Conservation (phyloP, 257 asterid species). For the Fraxinus quadrangulata region DNA sequence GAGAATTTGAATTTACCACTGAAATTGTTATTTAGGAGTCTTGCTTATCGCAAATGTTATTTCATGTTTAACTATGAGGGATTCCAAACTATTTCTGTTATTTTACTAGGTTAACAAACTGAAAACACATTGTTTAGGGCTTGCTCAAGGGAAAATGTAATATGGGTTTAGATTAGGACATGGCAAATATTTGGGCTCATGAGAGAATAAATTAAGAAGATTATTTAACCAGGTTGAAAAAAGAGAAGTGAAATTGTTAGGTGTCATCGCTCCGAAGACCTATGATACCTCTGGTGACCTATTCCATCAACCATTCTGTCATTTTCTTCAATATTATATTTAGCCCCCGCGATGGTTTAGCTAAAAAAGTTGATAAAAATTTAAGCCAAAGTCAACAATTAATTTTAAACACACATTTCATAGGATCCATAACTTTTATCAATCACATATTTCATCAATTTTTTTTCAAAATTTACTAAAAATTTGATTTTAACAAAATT, state of each 20-base stretch:
- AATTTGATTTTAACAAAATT: too few species aligned
- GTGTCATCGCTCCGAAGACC: not conserved
- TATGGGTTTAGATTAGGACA: conserved; percentile 2
- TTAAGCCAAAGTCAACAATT: too few species aligned
- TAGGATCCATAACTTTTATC: too few species aligned
- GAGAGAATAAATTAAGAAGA: not conserved
- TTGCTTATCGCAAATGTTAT: not conserved
- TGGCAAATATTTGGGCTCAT: not conserved
- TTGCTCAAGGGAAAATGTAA: not conserved
- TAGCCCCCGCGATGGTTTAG: too few species aligned
- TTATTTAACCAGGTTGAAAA: not conserved
- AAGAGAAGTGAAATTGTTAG: not conserved
- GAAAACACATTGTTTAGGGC: not conserved
- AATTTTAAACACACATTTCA: too few species aligned
- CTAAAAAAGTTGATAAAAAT: too few species aligned
- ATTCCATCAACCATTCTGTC: not conserved
- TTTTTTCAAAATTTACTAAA: too few species aligned
- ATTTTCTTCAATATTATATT: not conserved
- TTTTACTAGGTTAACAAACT: not conserved
- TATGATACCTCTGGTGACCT: not conserved
- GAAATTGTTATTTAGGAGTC: too few species aligned
- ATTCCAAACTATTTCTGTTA: not conserved
- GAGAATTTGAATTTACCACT: not conserved
- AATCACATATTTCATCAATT: too few species aligned
- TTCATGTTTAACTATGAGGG: not conserved